These are phyloP conservation scores for Phytophthora kernoviae DNA, from an alignment of 352 stramenopile genomes.

Conservation along the genomic window DNA sequence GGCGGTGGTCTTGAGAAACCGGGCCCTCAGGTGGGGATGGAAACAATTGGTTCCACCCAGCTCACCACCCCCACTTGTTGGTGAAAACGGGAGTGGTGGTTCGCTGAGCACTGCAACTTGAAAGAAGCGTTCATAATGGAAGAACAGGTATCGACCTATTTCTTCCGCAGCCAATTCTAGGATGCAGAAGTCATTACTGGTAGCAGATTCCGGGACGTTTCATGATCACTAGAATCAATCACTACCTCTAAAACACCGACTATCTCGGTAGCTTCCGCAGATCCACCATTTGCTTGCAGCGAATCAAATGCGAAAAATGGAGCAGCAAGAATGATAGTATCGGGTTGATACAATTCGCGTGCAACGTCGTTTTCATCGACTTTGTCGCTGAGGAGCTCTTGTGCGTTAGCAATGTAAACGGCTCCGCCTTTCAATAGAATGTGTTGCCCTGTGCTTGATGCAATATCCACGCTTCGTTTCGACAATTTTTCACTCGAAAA, in stretches of 20 bases:
- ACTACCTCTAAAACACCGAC: conserved; percentile 73
- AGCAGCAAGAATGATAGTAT: conserved; percentile 57
- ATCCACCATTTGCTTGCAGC: conserved; percentile 15
- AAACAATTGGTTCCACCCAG: conserved; percentile 24
- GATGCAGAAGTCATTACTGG: conserved; percentile 72
- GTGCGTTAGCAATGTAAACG: conserved; percentile 30
- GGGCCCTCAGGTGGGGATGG: conserved; percentile 36
- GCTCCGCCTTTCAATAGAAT: conserved; percentile 39
- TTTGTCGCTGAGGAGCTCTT: conserved; percentile 13
- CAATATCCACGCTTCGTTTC: conserved; percentile 38
- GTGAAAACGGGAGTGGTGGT: conserved; percentile 6
- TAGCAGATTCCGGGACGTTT: conserved; percentile 15
- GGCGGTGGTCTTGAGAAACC: conserved; percentile 30
- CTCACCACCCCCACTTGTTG: conserved; percentile 1
- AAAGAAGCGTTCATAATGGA: conserved; percentile 80
- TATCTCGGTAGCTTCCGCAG: conserved; percentile 35
- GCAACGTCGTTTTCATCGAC: conserved; percentile 29
- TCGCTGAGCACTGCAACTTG: conserved; percentile 17
- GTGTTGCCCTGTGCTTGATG: conserved; percentile 33
- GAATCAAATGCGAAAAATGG: conserved; percentile 34
- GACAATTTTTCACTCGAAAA: conserved; percentile 67
- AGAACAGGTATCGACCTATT: conserved; percentile 74
- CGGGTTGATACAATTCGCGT: conserved; percentile 41
- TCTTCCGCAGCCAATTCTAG: conserved; percentile 66
- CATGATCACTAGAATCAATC: conserved; percentile 31